These are phyloP conservation scores for Apiotrichum akiyoshidainum DNA, from an alignment of 1,284 basidiomycete genomes.

Conservation along the genomic window DNA sequence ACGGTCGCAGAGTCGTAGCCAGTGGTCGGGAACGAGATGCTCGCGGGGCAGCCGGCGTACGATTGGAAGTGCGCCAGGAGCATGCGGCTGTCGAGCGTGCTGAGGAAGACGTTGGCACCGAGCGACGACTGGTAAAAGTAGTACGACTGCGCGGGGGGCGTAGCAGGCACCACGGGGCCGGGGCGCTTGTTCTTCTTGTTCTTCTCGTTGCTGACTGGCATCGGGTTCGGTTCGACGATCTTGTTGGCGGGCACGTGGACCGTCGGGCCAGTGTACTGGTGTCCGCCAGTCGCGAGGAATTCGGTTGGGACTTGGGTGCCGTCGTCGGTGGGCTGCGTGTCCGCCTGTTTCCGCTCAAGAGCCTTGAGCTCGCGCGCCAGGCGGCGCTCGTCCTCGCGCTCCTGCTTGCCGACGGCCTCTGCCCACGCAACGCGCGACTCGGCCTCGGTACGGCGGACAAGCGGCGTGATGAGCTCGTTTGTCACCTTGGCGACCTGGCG, in stretches of 20 bases:
- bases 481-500: slow-evolving; percentile 72
- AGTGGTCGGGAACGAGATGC: slow-evolving; percentile 73
- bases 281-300: slow-evolving; percentile 8
- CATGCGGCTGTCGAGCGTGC: slow-evolving; percentile 93
- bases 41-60: slow-evolving; percentile 80
- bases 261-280: slow-evolving; percentile 5
- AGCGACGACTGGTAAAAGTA: slow-evolving; percentile 94
- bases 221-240: slow-evolving; percentile 41
- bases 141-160: slow-evolving; percentile 55
- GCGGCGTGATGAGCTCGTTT: slow-evolving; percentile 63
- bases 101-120: slow-evolving; percentile 86
- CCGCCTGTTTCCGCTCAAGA: slow-evolving; percentile 31
- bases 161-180: slow-evolving; percentile 30
- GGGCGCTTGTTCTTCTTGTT: slow-evolving; percentile 25
- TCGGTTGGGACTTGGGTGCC: slow-evolving; percentile 13
- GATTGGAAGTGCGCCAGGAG: slow-evolving; percentile 77
- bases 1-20: slow-evolving; percentile 63
- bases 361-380: slow-evolving; percentile 46
- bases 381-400: slow-evolving; percentile 50
- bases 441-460: slow-evolving; percentile 43
- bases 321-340: slow-evolving; percentile 10
- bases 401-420: slow-evolving; percentile 41
- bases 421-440: slow-evolving; percentile 43
- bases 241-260: slow-evolving; percentile 40
- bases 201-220: slow-evolving; percentile 28